Base-by-base conservation (phyloP, 140 eudicot genomes). In the Anethum foeniculum region DNA sequence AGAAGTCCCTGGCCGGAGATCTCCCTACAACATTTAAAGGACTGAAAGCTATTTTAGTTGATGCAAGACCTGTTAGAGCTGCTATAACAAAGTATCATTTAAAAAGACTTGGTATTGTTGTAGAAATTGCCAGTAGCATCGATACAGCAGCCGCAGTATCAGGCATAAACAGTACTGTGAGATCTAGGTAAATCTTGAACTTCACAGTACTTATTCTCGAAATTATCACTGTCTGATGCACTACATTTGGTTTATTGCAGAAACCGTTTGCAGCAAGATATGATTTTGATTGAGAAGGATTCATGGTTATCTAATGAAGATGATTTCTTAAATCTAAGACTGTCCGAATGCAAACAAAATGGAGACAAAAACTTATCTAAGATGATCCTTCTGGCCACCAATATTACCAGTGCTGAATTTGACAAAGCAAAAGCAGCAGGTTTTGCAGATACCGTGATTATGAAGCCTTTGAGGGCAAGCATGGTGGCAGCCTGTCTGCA, bases 391-490 rank as follows among this genome's bases (percentile, higher is more conserved):
- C 90, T 93, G 71, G 98, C 97, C 6, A 93, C 97, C 34, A 87
- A 89, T 67, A 80, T 93, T 27, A 82, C 89, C 4, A 60, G 87
- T 36, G n/a, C 77, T 21, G 97, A 90, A 80, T 85, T 84, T 58
- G 90, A 90, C 5, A 86, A 84, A 60, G 93, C 93, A 12, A 91
- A 89, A 84, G 81, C 85, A 16, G 91, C 87, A 12, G 93, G 96
- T 41, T 91, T 91, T 84, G 85, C 95, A 0, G 98, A 93, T 44
- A 93, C 92, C 14, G 89, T 93, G 77, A 86, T 93, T 14, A 91
- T 84, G 98, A 91, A 93, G 80, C 98, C 97, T n/a, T 79, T 93
- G 54, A 86, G 96, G 77, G 94, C 98, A 23, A 91, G 98, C 78
- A 87, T 89, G 94, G 85, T 89, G 52, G 98, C 92, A 32, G 98